phyloP scores from a whole-genome alignment of 805 yeast genomes.

The Pichia occidentalis region DNA sequence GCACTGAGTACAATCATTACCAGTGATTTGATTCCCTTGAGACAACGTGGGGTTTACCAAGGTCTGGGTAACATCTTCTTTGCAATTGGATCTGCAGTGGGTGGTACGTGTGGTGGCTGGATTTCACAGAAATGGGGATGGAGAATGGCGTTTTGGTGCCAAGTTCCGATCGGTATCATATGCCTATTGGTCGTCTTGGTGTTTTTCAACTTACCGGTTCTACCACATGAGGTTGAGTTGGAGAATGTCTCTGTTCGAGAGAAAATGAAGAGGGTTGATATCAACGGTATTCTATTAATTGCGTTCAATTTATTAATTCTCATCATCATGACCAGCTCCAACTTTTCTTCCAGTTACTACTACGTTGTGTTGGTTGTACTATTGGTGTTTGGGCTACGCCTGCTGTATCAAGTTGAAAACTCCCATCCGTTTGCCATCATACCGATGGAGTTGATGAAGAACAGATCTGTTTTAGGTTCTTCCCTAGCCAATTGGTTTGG shows the following conservation, averaged over 20 bases:
- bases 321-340: conserved; percentile 32
- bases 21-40: conserved; percentile 73
- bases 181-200: conserved; percentile 35
- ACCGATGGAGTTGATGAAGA: conserved; percentile 48
- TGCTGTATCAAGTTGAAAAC: conserved; percentile 18
- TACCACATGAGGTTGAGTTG: conserved; percentile 27
- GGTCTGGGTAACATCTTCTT: conserved; percentile 77
- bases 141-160: conserved; percentile 57
- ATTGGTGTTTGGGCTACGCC: conserved; percentile 10
- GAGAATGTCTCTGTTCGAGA: conserved; percentile 33
- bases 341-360: conserved; percentile 25
- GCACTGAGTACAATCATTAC: conserved; percentile 71
- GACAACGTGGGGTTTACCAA: conserved; percentile 78
- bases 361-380: conserved; percentile 2
- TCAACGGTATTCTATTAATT: conserved; percentile 32
- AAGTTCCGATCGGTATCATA: conserved; percentile 43
- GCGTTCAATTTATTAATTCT: conserved; percentile 28
- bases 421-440: conserved; percentile 47
- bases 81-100: conserved; percentile 72
- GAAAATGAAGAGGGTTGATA: conserved; percentile 51
- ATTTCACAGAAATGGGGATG: conserved; percentile 52
- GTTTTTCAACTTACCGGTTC: conserved; percentile 39
- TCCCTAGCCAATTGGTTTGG: conserved; percentile 59
- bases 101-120: conserved; percentile 61
- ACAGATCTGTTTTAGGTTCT: conserved; percentile 56